Evolutionary conservation across 1,139 yeast genomes (phyloP).

Genomic region (Scheffersomyces parashehatae): DNA sequence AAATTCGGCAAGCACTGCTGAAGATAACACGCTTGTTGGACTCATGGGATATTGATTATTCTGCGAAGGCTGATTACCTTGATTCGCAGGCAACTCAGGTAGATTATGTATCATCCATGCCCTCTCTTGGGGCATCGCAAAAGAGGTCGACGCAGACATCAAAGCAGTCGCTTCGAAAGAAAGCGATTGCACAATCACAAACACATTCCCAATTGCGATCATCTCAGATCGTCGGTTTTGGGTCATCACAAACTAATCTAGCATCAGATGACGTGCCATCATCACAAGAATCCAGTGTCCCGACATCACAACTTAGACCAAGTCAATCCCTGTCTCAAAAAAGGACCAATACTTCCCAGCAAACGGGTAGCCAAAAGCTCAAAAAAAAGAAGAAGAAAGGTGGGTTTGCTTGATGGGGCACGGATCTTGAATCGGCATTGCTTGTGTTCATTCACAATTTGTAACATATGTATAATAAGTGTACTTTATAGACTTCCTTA

Average conservation of each 20-base stretch:
- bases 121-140: not conserved
- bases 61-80: not conserved
- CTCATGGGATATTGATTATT: not conserved
- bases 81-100: not conserved
- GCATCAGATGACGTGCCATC: not conserved
- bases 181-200: not conserved
- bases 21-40: not conserved
- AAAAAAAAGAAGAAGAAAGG: constrained; percentile 31
- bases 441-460: not conserved
- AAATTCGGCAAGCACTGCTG: not conserved
- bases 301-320: not conserved
- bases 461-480: constrained; percentile 1
- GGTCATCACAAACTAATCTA: not conserved
- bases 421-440: not conserved
- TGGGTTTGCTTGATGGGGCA: constrained; percentile 26
- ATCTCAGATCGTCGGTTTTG: not conserved
- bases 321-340: constrained; percentile 8
- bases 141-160: not conserved
- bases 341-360: constrained; percentile 7
- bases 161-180: not conserved
- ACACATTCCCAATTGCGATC: not conserved
- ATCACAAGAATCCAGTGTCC: not conserved
- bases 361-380: constrained; percentile 10
- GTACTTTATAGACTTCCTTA: not conserved
- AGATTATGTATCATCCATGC: not conserved